Evolutionary conservation across 2,329 filamentous ascomycete genomes (phyloP).

Genomic region (Thermoascus crustaceus): DNA sequence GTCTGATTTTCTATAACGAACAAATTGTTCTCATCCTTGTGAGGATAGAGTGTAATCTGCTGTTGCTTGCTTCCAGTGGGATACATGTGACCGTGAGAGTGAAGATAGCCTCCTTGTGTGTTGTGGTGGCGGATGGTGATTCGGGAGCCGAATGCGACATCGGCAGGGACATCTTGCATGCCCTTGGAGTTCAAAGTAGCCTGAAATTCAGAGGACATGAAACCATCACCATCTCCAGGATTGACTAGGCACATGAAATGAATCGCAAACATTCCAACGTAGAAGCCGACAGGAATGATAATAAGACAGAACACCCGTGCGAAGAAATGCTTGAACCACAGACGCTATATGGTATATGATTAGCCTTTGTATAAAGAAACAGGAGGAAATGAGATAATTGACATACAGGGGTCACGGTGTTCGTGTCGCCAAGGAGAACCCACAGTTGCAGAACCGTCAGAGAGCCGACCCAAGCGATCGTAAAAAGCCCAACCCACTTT

Average conservation of each 20-base stretch:
- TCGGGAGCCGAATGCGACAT: constrained; percentile 81
- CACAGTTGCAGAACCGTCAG: constrained; percentile 89
- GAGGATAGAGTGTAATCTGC: constrained; percentile 94
- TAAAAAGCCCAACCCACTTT: constrained; percentile 98
- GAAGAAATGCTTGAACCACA: constrained; percentile 91
- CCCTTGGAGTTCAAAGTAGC: constrained; percentile 91
- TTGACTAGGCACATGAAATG: constrained; percentile 92
- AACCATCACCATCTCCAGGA: constrained; percentile 93
- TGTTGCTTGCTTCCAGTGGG: constrained; percentile 96
- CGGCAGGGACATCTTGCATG: constrained; percentile 90
- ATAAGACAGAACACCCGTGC: constrained; percentile 87
- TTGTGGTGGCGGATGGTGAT: constrained; percentile 87
- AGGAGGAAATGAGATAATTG: neutral
- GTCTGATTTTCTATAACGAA: constrained; percentile 96
- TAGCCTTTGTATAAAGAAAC: constrained; percentile 11
- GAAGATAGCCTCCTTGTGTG: constrained; percentile 94
- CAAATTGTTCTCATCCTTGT: constrained; percentile 98
- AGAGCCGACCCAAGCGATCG: constrained; percentile 92
- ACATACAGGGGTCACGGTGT: constrained; percentile 68
- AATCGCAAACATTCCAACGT: constrained; percentile 94
- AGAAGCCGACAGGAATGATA: constrained; percentile 79
- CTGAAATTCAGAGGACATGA: constrained; percentile 99
- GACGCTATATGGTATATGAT: constrained; percentile 41
- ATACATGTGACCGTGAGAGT: constrained; percentile 97
- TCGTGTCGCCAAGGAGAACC: constrained; percentile 84